A percentile compares a stretch with the other conserved stretches of the same genome.
These are phyloP conservation scores for Cyberlindnera galapagoensis DNA, from an alignment of 805 yeast species.

Conservation along the genomic window DNA sequence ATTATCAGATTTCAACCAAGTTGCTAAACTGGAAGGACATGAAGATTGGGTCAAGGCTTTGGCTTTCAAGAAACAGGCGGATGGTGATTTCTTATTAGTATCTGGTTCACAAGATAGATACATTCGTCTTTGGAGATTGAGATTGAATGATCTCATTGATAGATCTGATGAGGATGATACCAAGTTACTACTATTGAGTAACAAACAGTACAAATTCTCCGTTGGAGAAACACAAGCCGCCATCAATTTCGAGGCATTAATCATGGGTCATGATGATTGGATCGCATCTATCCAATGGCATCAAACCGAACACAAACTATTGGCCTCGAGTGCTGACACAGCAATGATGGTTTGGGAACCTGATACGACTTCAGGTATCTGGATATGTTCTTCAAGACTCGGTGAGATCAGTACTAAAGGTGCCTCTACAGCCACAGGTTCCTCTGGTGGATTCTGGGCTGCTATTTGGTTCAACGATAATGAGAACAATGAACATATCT, in stretches of 20 bases:
- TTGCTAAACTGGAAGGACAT: slow-evolving; percentile 73
- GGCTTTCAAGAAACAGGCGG: slow-evolving; percentile 41
- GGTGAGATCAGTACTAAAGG: slow-evolving; percentile 96
- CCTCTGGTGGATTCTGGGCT: slow-evolving; percentile 70
- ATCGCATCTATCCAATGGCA: slow-evolving; percentile 82
- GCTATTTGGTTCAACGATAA: slow-evolving; percentile 58
- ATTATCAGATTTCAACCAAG: slow-evolving; percentile 26
- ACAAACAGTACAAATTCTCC: slow-evolving; percentile 63
- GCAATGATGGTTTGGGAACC: slow-evolving; percentile 93
- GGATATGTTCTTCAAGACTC: slow-evolving; percentile 75
- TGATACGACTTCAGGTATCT: slow-evolving; percentile 77
- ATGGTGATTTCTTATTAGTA: slow-evolving; percentile 62
- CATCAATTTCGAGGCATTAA: slow-evolving; percentile 81
- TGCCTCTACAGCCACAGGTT: slow-evolving; percentile 97
- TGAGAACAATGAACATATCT: slow-evolving; percentile 40
- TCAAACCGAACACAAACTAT: slow-evolving; percentile 42
- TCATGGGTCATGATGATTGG: slow-evolving; percentile 99
- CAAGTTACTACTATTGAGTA: slow-evolving; percentile 52
- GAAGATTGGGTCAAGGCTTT: slow-evolving; percentile 93
- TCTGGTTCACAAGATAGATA: slow-evolving; percentile 91
- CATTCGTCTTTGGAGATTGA: slow-evolving; percentile 82
- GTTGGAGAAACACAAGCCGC: slow-evolving; percentile 38
- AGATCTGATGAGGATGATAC: slow-evolving; percentile 47
- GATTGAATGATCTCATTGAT: slow-evolving; percentile 48
- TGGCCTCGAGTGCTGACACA: slow-evolving; percentile 90